Conservation (phyloP, 2,329 filamentous ascomycete genomes). For the Aureobasidium lini region DNA sequence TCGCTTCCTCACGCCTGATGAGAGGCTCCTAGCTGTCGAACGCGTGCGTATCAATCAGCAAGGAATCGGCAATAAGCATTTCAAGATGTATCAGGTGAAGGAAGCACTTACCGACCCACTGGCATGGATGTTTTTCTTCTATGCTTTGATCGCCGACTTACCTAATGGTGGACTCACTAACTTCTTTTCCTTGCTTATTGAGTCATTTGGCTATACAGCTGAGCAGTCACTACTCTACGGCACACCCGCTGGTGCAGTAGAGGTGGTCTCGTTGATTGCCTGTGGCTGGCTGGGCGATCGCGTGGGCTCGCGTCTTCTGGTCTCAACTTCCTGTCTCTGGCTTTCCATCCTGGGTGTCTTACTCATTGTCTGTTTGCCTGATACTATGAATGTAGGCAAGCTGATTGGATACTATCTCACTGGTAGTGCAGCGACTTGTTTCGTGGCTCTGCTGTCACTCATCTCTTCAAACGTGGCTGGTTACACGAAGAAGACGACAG, state of each 20-base stretch:
- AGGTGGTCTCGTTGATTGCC: slow-evolving; percentile 53
- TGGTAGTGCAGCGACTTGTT: slow-evolving; percentile 51
- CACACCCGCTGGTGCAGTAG: slow-evolving; percentile 57
- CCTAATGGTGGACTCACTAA: slow-evolving; percentile 53
- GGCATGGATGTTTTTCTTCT: slow-evolving; percentile 54
- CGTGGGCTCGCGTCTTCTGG: slow-evolving; percentile 50
- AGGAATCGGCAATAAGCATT: slow-evolving; percentile 63
- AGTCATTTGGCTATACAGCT: slow-evolving; percentile 56
- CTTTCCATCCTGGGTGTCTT: slow-evolving; percentile 52
- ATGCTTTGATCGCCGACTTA: slow-evolving; percentile 47
- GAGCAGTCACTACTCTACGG: slow-evolving; percentile 58
- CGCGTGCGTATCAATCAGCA: slow-evolving; percentile 67
- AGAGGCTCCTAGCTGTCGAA: slow-evolving; percentile 61
- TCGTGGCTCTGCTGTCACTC: slow-evolving; percentile 56
- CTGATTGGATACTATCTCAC: slow-evolving; percentile 62
- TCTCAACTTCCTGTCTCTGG: slow-evolving; percentile 47
- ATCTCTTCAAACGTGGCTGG: slow-evolving; percentile 55
- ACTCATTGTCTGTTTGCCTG: slow-evolving; percentile 54
- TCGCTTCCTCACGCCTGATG: slow-evolving; percentile 56
- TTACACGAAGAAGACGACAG: slow-evolving; percentile 53
- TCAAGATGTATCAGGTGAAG: slow-evolving; percentile 59
- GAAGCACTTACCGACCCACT: slow-evolving; percentile 52
- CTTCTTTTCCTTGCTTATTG: slow-evolving; percentile 55
- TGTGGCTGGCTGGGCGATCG: slow-evolving; percentile 48
- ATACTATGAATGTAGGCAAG: slow-evolving; percentile 49